A percentile compares a stretch with the other conserved stretches of the same genome.
Evolutionary conservation across 192 early-diverging fungal species (phyloP).

Genomic region (Jimgerdemannia flammicorona): DNA sequence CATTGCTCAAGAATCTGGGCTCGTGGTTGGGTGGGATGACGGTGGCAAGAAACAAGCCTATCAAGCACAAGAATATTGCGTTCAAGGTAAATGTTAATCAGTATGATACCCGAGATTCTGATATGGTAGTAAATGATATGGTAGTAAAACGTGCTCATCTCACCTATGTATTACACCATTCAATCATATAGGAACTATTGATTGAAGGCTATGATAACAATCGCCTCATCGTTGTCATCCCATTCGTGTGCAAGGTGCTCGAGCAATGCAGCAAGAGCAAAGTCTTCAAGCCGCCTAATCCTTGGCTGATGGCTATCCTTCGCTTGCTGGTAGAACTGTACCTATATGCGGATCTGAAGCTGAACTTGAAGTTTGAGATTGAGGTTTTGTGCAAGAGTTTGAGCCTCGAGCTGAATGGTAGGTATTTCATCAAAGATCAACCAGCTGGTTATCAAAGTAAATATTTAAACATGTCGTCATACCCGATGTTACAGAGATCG

Average conservation of each 20-base stretch:
- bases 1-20: constrained; percentile 92
- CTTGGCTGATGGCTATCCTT: constrained; percentile 97
- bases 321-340: constrained; percentile 90
- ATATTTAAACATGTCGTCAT: neutral
- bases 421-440: constrained; percentile 14
- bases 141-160: neutral
- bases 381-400: constrained; percentile 96
- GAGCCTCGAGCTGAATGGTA: constrained; percentile 71
- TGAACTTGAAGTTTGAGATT: constrained; percentile 97
- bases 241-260: constrained; percentile 97
- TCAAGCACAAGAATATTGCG: constrained; percentile 91
- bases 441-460: neutral
- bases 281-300: constrained; percentile 94
- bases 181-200: constrained; percentile 64
- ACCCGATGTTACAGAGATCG: constrained; percentile 40
- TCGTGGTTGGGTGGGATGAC: constrained; percentile 98
- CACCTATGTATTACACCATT: no score
- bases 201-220: constrained; percentile 87
- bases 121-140: neutral
- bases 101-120: neutral
- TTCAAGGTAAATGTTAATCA: constrained; percentile 64
- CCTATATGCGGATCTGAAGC: constrained; percentile 87
- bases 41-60: constrained; percentile 92
- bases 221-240: constrained; percentile 92
- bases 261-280: constrained; percentile 82